Evolutionary conservation across 169 alveolate genomes (phyloP), one percentile per base, ranked within the genome.

Genomic region (Ichthyophthirius multifiliis): DNA sequence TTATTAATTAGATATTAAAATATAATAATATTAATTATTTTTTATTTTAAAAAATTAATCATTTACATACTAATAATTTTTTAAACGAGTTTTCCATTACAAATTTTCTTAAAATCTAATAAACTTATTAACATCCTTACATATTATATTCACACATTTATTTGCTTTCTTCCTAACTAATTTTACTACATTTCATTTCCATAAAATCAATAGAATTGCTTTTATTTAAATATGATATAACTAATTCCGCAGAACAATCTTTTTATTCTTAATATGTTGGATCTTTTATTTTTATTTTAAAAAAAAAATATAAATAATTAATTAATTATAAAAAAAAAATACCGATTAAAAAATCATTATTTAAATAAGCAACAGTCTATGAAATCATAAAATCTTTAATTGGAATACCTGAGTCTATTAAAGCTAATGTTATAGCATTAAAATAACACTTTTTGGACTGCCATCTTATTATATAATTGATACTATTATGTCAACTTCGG

Each of bases 391-490:
- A 89, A 71, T 92, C 96, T 47, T 86, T 89, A 64, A 89, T 88
- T 18, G 76, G 83, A 23, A 92, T 90, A 15, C 96, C 96, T 30
- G 94, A 90, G 84, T 92, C 93, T 43, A 92, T 83, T 37, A 92
- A 75, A n/a, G 94, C 96, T 23, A 92, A 76, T 5, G 94, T 85
- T 12, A 89, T 91, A 0, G 96, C 96, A 88, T 92, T 92, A 64
- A 92, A 10, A 92, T 89, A 18, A 94, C 94, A 76, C 94, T 85
- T 85, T 90, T 87, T 46, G 87, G 86, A 63, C 92, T 90, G 12
- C 96, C 96, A 86, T 92, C 96, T 78, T 89, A 78, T 77, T 92
- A 87, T n/a, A 92, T 73, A 9, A 92, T 94, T 71, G 88, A 89
- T 10, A 92, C 90, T 44, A 87, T 76, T 13, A 92, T 80, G 65